Percentiles rank a stretch among this genome's conserved stretches.
Evolutionary conservation across 257 asterid species (phyloP).

Genomic region (Solanum neorickii): DNA sequence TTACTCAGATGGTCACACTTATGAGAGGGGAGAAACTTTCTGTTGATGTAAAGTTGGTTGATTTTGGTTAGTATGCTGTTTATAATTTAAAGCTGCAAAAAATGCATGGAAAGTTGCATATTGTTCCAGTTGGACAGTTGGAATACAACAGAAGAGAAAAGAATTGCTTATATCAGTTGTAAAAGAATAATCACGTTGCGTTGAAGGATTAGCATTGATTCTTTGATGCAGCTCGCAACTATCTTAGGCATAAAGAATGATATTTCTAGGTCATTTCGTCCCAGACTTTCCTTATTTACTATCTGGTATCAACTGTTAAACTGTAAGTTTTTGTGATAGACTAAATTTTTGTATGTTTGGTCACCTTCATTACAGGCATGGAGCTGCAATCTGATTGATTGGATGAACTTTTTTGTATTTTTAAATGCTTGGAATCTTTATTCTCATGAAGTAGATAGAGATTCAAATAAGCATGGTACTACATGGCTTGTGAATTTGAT

Average conservation of each 20-base stretch:
- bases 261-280: neutral
- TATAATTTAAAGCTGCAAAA: neutral
- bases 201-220: neutral
- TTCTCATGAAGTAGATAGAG: conserved; percentile 41
- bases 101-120: neutral
- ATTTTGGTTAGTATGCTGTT: neutral
- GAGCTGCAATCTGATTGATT: conserved; percentile 40
- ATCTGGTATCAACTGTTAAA: neutral
- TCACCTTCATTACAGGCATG: conserved; percentile 32
- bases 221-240: neutral
- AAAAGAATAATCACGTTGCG: neutral
- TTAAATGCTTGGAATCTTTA: conserved; percentile 79
- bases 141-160: neutral
- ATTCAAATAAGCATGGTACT: conserved; percentile 5
- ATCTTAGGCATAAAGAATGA: neutral
- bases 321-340: neutral
- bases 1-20: neutral
- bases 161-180: neutral
- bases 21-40: neutral
- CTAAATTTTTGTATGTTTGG: neutral
- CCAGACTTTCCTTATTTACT: neutral
- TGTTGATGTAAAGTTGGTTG: neutral
- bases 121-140: neutral
- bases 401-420: conserved; percentile 76
- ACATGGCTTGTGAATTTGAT: conserved; percentile 61